phyloP scores from a whole-genome alignment of 2,329 filamentous ascomycete genomes.

The Colletotrichum tofieldiae region DNA sequence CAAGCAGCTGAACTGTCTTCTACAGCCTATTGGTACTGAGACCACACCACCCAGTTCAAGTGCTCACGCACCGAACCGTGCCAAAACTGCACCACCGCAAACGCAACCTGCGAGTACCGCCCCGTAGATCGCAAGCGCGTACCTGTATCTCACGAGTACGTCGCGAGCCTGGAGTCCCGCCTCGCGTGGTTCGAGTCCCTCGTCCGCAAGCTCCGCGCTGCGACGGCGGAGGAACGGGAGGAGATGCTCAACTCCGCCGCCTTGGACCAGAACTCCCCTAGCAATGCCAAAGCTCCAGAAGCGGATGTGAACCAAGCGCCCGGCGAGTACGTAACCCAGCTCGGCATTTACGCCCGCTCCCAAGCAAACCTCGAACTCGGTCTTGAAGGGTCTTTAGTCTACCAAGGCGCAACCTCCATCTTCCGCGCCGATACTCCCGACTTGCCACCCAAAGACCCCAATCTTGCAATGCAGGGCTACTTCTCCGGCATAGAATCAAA shows the following conservation, averaged over 20 bases:
- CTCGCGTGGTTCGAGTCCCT: constrained; percentile 44
- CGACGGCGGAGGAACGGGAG: constrained; percentile 28
- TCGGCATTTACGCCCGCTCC: constrained; percentile 8
- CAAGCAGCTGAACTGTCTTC: background rate
- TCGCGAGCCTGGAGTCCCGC: constrained; percentile 36
- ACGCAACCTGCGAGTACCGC: constrained; percentile 41
- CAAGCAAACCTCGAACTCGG: constrained; percentile 27
- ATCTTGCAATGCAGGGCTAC: constrained; percentile 1
- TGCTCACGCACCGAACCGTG: constrained; percentile 44
- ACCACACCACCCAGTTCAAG: constrained; percentile 25
- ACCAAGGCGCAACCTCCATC: constrained; percentile 49
- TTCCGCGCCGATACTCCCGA: constrained; percentile 42
- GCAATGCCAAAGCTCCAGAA: background rate
- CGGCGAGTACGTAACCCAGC: constrained; percentile 3
- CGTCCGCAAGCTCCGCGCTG: constrained; percentile 32
- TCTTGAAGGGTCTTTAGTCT: constrained; percentile 42
- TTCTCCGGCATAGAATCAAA: constrained; percentile 34
- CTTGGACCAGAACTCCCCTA: background rate
- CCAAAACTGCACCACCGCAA: constrained; percentile 30
- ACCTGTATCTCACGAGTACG: constrained; percentile 40
- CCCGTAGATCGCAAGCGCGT: constrained; percentile 37
- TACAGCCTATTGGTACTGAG: background rate
- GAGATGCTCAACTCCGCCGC: constrained; percentile 40
- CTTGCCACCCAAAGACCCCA: background rate
- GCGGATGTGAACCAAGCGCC: background rate